Base-by-base conservation (phyloP, 371 early-diverging fungal genomes). In the Lichtheimia ornata region DNA sequence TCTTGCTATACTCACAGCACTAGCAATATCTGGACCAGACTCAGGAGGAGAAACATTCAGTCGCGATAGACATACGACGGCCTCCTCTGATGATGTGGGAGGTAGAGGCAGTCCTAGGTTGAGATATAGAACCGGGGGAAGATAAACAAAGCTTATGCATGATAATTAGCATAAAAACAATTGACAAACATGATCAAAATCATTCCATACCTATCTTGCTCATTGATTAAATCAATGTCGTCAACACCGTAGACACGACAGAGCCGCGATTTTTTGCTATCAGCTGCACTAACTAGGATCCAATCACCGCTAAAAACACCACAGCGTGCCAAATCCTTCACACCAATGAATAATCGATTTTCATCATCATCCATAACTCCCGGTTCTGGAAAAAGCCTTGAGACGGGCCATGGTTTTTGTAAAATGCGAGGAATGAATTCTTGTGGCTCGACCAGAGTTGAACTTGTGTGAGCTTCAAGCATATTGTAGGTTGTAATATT, bases 281-380 rank as follows among this genome's bases (percentile, higher is more conserved):
- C 74, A 49, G 64, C 67, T 50, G 60, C 74, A 51, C 65, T 64
- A 11, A 65, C 66, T 18, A 72, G 47, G 24, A 81, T 84, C 92
- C 92, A 92, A 62, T 89, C 87, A 5, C 92, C 92, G 59, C 92
- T 92, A 40, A 89, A 84, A 9, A 89, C 84, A 24, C 88, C 84
- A 25, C 85, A 79, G 17, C 69, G 78, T 3, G 89, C 86, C 28
- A 92, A 66, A 52, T 82, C 78, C 13, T 77, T 72, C 2, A 92
- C 73, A 52, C 80, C 76, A 13, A 88, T 70, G 70, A 78, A 83
- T 9, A 87, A 69, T 24, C 85, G 60, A 35, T 72, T 78, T 60
- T 84, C 85, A 27, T 81, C 77, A 63, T 88, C 88, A 12, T 88
- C 79, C n/a, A 62, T 66, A 2, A 57, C 67, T 2, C 69, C 68